Conservation (phyloP, 306 rosid genomes). For the Sophora flavescens region DNA sequence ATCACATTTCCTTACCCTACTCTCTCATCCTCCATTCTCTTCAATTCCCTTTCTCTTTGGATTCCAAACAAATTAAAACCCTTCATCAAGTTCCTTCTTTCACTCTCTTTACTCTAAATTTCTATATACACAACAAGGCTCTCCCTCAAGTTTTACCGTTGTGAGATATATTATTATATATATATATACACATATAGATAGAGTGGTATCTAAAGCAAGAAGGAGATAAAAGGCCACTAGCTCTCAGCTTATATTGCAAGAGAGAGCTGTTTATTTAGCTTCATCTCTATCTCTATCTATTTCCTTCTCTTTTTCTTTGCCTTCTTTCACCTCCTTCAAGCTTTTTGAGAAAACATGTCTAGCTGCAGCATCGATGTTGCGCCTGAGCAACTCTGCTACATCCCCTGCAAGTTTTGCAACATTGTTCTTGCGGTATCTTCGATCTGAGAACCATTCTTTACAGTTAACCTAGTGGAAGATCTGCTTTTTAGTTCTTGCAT, state of each 20-base stretch:
- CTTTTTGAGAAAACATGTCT: slow-evolving; percentile 63
- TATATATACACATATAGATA: slow-evolving; percentile 26
- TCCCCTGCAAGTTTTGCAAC: slow-evolving; percentile 99
- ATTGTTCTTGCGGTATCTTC: slow-evolving; percentile 93
- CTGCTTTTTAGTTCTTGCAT: slow-evolving; percentile 52
- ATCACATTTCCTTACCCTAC: slow-evolving; percentile 39
- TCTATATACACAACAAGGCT: slow-evolving; percentile 57
- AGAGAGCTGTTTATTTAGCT: slow-evolving; percentile 32
- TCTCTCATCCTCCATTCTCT: slow-evolving; percentile 29
- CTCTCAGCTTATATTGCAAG: slow-evolving; percentile 50
- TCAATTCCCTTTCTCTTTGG: slow-evolving; percentile 40
- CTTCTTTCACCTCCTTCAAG: slow-evolving; percentile 5
- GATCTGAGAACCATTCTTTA: slow-evolving; percentile 26
- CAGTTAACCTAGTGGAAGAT: slow-evolving; percentile 42
- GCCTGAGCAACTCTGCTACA: slow-evolving; percentile 96
- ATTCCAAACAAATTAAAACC: slow-evolving; percentile 51
- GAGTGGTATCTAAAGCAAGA: slow-evolving; percentile 52
- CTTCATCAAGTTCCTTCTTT: slow-evolving; percentile 29
- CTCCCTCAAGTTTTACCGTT: slow-evolving; percentile 56
- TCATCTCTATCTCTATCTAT: slow-evolving; percentile 2
- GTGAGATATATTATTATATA: slow-evolving; percentile 27
- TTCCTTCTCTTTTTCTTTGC: background rate
- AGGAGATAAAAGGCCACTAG: slow-evolving; percentile 53
- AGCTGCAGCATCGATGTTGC: slow-evolving; percentile 78
- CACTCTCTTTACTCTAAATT: slow-evolving; percentile 26